phyloP scores from a whole-genome alignment of 805 yeast genomes.

The Yarrowia alimentaria region DNA sequence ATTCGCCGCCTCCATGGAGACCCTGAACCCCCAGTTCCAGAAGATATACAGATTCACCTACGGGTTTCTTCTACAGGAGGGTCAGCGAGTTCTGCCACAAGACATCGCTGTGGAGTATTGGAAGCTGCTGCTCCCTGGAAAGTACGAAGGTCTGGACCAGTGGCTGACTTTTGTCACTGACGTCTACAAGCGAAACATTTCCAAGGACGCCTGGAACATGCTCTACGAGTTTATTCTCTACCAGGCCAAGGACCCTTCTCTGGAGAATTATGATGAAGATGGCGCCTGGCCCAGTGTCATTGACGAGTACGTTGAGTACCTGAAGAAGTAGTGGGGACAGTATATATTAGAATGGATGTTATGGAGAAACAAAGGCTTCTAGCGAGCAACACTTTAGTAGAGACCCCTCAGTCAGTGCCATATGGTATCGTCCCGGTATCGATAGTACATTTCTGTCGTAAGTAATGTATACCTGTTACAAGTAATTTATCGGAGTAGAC shows the following conservation, averaged over 20 bases:
- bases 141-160: conserved; percentile 35
- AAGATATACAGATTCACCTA: conserved; percentile 71
- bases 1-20: not conserved
- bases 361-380: not conserved
- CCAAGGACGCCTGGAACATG: conserved; percentile 86
- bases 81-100: conserved; percentile 53
- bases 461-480: too few relatives aligned
- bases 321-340: conserved; percentile 28
- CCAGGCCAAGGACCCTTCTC: conserved; percentile 50
- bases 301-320: conserved; percentile 75
- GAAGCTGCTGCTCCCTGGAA: conserved; percentile 59
- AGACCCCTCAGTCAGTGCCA: too few relatives aligned
- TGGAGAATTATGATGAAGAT: conserved; percentile 66
- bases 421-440: too few relatives aligned
- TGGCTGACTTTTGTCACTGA: conserved; percentile 60
- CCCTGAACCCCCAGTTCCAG: conserved; percentile 41
- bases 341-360: not conserved
- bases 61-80: conserved; percentile 58
- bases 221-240: conserved; percentile 57
- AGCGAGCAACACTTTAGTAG: too few relatives aligned
- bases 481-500: too few relatives aligned
- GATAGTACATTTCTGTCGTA: too few relatives aligned
- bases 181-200: conserved; percentile 49
- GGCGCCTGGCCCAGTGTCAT: conserved; percentile 92
- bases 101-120: conserved; percentile 76